These are phyloP conservation scores for Vitis hybrid DNA, from an alignment of 177 flowering plant species.

Conservation along the genomic window DNA sequence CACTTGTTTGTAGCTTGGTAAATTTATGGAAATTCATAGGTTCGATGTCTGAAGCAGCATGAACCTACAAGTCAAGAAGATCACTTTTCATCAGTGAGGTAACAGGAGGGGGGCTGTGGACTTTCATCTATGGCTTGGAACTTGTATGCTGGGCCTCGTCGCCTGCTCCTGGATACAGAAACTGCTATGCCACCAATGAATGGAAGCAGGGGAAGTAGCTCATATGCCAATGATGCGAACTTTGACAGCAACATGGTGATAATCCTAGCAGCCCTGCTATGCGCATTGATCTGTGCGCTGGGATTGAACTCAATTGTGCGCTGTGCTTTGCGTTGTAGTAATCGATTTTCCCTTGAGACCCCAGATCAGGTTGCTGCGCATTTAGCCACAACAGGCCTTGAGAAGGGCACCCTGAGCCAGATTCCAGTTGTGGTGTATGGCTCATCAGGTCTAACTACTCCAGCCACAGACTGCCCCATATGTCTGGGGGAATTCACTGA, in stretches of 20 bases:
- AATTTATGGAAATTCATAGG: too few relatives aligned
- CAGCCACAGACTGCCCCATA: conserved; percentile 36
- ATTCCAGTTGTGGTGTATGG: conserved; percentile 28
- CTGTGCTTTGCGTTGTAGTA: conserved; percentile 22
- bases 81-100: too few relatives aligned
- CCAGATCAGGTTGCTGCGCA: conserved; percentile 10
- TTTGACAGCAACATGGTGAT: conserved; percentile 30
- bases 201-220: conserved; percentile 6
- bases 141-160: neutral
- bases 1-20: too few relatives aligned
- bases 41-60: too few relatives aligned
- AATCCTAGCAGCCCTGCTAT: conserved; percentile 23
- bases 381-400: conserved; percentile 21
- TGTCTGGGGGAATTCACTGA: conserved; percentile 37
- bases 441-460: neutral
- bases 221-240: conserved; percentile 3
- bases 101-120: too few relatives aligned
- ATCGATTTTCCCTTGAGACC: conserved; percentile 9
- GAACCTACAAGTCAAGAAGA: too few relatives aligned
- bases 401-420: conserved; percentile 13
- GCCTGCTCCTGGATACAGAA: conserved; percentile 3
- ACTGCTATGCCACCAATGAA: neutral
- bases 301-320: conserved; percentile 34
- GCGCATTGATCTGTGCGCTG: conserved; percentile 23
- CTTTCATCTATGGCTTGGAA: too few relatives aligned